phyloP scores from a whole-genome alignment of 2,329 filamentous ascomycete genomes.

The Parafenestella ontariensis region DNA sequence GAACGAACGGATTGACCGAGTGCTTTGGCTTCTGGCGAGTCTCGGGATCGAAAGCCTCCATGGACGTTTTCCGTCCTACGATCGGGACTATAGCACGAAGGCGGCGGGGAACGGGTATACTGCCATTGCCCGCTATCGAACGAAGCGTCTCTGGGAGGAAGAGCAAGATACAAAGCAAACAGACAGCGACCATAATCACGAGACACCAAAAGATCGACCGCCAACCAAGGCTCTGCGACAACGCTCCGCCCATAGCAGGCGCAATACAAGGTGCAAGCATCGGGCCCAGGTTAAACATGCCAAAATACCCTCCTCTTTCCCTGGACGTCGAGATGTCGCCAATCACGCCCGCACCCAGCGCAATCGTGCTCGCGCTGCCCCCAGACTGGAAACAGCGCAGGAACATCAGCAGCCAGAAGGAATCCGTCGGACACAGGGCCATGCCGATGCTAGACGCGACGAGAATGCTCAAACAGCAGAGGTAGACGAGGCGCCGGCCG shows the following conservation, averaged over 20 bases:
- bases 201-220: constrained; percentile 50
- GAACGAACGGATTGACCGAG: constrained; percentile 36
- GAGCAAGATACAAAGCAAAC: constrained; percentile 42
- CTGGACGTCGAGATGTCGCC: constrained; percentile 73
- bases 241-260: constrained; percentile 43
- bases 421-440: constrained; percentile 41
- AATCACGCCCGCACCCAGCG: constrained; percentile 73
- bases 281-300: constrained; percentile 66
- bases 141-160: constrained; percentile 53
- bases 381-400: constrained; percentile 48
- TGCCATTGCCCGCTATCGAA: constrained; percentile 51
- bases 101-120: constrained; percentile 28
- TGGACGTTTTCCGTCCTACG: constrained; percentile 29
- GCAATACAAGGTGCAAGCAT: constrained; percentile 40
- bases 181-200: constrained; percentile 49
- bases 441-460: constrained; percentile 44
- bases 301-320: constrained; percentile 75
- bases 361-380: constrained; percentile 51
- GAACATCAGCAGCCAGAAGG: constrained; percentile 43
- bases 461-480: constrained; percentile 49
- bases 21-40: constrained; percentile 23
- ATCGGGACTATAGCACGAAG: constrained; percentile 31
- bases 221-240: constrained; percentile 46
- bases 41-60: constrained; percentile 12
- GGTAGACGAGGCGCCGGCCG: constrained; percentile 60